These are phyloP conservation scores for Leccinum barrowsii DNA, from an alignment of 768 basidiomycete species.

Conservation along the genomic window DNA sequence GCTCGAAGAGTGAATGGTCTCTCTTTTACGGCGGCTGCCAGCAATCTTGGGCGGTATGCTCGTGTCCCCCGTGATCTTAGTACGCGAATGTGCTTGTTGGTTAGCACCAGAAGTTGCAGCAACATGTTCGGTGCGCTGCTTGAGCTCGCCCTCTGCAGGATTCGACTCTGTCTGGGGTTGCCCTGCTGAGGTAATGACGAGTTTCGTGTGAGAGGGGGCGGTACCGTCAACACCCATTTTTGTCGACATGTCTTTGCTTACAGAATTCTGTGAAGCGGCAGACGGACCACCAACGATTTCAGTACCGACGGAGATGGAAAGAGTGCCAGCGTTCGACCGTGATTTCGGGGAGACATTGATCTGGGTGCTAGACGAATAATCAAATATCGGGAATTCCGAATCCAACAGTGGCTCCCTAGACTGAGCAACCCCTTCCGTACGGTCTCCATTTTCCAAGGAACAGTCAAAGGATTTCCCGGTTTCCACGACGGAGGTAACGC, in stretches of 20 bases:
- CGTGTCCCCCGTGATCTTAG: slow-evolving; percentile 2
- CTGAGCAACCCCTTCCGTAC: not conserved
- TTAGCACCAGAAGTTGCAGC: not conserved
- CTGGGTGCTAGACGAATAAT: slow-evolving; percentile 15
- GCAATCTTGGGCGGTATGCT: slow-evolving; percentile 11
- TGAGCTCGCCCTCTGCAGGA: not conserved
- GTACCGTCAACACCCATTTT: not conserved
- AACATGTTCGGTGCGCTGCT: not conserved
- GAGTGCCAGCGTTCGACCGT: slow-evolving; percentile 2
- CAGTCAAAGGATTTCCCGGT: not conserved
- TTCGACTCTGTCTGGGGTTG: not conserved
- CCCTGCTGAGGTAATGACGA: not conserved
- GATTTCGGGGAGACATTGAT: slow-evolving; percentile 10
- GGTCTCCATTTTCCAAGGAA: not conserved
- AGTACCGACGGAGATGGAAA: not conserved
- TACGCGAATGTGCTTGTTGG: not conserved
- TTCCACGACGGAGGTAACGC: not conserved
- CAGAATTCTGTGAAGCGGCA: not conserved
- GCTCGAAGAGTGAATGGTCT: slow-evolving; percentile 5
- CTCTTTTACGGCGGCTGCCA: slow-evolving; percentile 29
- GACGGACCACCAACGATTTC: not conserved
- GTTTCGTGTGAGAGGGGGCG: not conserved
- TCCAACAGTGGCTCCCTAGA: not conserved
- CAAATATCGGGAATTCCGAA: slow-evolving; percentile 8
- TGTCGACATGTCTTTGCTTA: not conserved